Conservation (phyloP, 2,329 filamentous ascomycete species). For the Fusarium bactridioides region DNA sequence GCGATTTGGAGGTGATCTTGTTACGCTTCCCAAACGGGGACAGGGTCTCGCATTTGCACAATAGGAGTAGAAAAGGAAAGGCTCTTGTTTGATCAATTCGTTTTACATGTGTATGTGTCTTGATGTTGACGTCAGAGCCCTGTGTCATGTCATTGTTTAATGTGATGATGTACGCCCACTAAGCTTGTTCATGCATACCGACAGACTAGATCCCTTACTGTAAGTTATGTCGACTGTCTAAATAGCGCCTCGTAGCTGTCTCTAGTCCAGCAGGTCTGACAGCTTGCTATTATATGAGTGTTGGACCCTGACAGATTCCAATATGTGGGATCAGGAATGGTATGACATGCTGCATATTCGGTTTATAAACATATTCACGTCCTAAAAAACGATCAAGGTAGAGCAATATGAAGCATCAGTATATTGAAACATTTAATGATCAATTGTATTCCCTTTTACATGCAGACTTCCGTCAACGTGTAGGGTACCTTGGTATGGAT, state of each 20-base stretch:
- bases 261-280: not conserved
- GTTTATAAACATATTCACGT: not conserved
- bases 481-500: conserved; percentile 22
- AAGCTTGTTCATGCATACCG: no score
- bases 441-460: not conserved
- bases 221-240: no score
- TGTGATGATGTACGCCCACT: not conserved
- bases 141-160: not conserved
- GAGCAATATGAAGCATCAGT: fast-evolving
- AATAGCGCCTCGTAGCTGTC: not conserved
- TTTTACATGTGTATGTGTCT: conserved; percentile 6
- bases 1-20: conserved; percentile 42
- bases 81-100: conserved; percentile 44
- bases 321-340: not conserved
- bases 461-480: not conserved
- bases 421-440: not conserved
- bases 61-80: conserved; percentile 50
- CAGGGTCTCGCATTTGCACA: conserved; percentile 47
- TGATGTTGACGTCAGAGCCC: not conserved
- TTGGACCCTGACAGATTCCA: not conserved
- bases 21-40: conserved; percentile 43
- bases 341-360: not conserved
- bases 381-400: fast-evolving
- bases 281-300: not conserved
- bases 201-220: not conserved